phyloP scores from a whole-genome alignment of 768 basidiomycete species.

The Kwoniella europaea region DNA sequence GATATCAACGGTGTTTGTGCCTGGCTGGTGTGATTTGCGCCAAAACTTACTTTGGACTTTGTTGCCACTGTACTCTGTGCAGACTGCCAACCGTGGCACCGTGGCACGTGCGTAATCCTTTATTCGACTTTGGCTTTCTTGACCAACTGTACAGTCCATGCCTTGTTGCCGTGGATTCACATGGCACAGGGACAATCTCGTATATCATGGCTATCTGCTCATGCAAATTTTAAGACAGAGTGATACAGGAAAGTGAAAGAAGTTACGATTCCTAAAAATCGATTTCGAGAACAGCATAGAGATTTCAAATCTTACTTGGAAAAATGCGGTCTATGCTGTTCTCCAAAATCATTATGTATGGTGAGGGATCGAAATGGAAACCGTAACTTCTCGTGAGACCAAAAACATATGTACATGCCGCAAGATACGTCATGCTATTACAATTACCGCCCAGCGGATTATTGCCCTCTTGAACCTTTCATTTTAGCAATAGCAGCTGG shows the following conservation, averaged over 20 bases:
- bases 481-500: conserved; percentile 53
- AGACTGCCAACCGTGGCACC: background rate
- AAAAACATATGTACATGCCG: background rate
- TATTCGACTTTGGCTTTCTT: background rate
- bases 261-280: background rate
- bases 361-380: background rate
- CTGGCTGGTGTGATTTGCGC: background rate
- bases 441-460: background rate
- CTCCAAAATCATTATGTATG: background rate
- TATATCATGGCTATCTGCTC: background rate
- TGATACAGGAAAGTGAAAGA: background rate
- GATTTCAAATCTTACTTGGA: background rate
- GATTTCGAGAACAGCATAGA: background rate
- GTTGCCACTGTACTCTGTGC: background rate
- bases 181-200: background rate
- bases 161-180: background rate
- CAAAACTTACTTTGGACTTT: background rate
- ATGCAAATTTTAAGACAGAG: background rate
- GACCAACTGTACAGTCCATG: background rate
- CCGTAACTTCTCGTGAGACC: background rate
- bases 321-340: background rate
- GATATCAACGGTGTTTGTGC: conserved; percentile 4
- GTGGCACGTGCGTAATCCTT: background rate
- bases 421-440: too few species aligned
- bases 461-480: conserved; percentile 55